phyloP scores from a whole-genome alignment of 352 stramenopile species.

The Phytophthora pseudosyringae region DNA sequence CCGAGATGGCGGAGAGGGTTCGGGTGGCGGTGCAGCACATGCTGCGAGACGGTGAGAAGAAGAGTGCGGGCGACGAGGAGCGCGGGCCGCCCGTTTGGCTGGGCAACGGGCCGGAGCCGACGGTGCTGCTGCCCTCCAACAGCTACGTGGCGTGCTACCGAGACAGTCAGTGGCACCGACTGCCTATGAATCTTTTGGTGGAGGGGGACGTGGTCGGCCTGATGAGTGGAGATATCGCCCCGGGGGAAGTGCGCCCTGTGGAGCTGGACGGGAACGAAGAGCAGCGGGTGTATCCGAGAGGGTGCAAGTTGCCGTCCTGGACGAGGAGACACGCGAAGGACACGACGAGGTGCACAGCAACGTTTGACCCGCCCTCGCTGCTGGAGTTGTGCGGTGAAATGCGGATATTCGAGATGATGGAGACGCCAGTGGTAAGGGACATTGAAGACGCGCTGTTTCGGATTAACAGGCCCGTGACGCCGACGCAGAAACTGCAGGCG shows the following conservation, averaged over 20 bases:
- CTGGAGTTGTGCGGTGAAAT: constrained; percentile 88
- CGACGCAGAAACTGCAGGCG: constrained; percentile 79
- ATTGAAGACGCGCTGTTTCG: constrained; percentile 82
- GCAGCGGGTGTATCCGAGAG: constrained; percentile 53
- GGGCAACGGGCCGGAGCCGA: constrained; percentile 31
- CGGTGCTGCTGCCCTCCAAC: constrained; percentile 78
- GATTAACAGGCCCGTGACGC: constrained; percentile 71
- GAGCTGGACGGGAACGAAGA: constrained; percentile 15
- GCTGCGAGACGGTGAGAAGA: constrained; percentile 30
- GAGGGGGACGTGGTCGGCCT: constrained; percentile 81
- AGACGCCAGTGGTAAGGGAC: constrained; percentile 83
- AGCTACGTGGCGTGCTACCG: constrained; percentile 84
- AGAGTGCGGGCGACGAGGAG: constrained; percentile 9
- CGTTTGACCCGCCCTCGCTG: constrained; percentile 76
- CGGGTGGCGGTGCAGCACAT: constrained; percentile 73
- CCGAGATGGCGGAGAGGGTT: constrained; percentile 81
- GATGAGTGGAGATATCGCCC: constrained; percentile 85
- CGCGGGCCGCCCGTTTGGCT: constrained; percentile 28
- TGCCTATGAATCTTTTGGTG: constrained; percentile 87
- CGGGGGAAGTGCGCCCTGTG: constrained; percentile 62
- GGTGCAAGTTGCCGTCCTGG: constrained; percentile 68
- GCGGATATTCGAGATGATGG: constrained; percentile 85
- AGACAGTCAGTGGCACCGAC: constrained; percentile 79
- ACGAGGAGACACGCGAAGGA: constrained; percentile 51
- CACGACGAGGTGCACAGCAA: constrained; percentile 68